phyloP scores from a whole-genome alignment of 768 basidiomycete genomes.

The Wakefieldia striispora region DNA sequence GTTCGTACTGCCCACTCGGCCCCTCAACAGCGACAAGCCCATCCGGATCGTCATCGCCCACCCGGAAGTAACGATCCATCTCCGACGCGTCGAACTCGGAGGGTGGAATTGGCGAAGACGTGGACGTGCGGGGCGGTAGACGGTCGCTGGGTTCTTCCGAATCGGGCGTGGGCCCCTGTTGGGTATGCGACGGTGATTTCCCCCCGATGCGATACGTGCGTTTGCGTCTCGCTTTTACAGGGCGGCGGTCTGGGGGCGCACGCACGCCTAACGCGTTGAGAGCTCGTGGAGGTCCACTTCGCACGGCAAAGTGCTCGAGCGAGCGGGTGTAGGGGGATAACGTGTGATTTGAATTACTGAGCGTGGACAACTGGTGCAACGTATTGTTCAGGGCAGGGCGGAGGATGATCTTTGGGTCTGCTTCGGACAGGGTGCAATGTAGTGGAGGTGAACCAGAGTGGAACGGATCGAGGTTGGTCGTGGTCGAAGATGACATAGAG shows the following conservation, averaged over 20 bases:
- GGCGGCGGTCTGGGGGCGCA: constrained; percentile 43
- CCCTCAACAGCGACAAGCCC: not conserved
- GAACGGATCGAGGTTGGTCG: constrained; percentile 31
- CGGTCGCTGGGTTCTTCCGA: constrained; percentile 1
- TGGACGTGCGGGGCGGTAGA: constrained; percentile 13
- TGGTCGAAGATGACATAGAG: constrained; percentile 30
- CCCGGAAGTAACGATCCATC: constrained; percentile 72
- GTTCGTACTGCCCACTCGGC: not conserved
- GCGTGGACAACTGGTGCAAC: constrained; percentile 81
- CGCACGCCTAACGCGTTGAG: constrained; percentile 35
- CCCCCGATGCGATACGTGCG: constrained; percentile 63
- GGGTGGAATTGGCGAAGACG: constrained; percentile 37
- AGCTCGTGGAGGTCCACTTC: constrained; percentile 73
- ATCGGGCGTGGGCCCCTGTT: not conserved
- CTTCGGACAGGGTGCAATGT: constrained; percentile 33
- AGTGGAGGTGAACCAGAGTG: constrained; percentile 35
- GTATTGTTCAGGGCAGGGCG: constrained; percentile 69
- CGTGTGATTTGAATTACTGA: constrained; percentile 89
- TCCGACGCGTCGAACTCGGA: constrained; percentile 68
- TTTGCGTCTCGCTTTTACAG: constrained; percentile 74
- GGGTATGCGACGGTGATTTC: constrained; percentile 5
- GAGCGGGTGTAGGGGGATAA: constrained; percentile 91
- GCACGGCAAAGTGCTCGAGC: constrained; percentile 87
- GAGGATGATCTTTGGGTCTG: constrained; percentile 57
- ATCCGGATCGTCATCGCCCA: constrained; percentile 26